phyloP scores from a whole-genome alignment of 495 filamentous ascomycete genomes.

The Aspergillus wentii region DNA sequence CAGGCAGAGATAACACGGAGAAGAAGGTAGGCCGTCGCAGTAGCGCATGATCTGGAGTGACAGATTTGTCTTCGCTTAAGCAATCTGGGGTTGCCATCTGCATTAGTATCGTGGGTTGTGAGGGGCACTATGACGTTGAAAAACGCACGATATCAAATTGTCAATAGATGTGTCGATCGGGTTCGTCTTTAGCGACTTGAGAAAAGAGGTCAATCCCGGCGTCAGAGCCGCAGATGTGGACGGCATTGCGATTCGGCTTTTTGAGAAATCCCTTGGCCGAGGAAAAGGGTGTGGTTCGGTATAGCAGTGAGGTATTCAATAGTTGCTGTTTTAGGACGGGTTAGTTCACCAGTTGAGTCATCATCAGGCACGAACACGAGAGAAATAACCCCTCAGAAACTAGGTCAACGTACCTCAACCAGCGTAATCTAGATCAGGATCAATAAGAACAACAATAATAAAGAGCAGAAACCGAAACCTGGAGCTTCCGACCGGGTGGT shows the following conservation, averaged over 20 bases:
- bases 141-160: conserved; percentile 67
- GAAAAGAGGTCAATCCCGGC: conserved; percentile 68
- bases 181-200: conserved; percentile 69
- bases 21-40: conserved; percentile 84
- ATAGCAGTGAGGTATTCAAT: too few relatives aligned
- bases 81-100: conserved; percentile 50
- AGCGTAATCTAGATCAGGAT: too few relatives aligned
- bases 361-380: too few relatives aligned
- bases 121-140: conserved; percentile 1
- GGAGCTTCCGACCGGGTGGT: too few relatives aligned
- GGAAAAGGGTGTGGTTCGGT: too few relatives aligned
- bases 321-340: too few relatives aligned
- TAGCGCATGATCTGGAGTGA: conserved; percentile 80
- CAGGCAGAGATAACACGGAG: conserved; percentile 71
- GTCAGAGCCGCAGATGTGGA: conserved; percentile 44
- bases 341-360: too few relatives aligned
- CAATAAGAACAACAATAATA: too few relatives aligned
- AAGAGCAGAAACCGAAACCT: too few relatives aligned
- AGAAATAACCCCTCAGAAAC: too few relatives aligned
- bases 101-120: conserved; percentile 10
- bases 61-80: conserved; percentile 86
- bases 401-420: too few relatives aligned
- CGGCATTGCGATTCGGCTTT: conserved; percentile 49
- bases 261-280: too few relatives aligned
- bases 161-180: conserved; percentile 77